Evolutionary conservation across 495 filamentous ascomycete genomes (phyloP).

Genomic region (Cercophora newfieldiana): DNA sequence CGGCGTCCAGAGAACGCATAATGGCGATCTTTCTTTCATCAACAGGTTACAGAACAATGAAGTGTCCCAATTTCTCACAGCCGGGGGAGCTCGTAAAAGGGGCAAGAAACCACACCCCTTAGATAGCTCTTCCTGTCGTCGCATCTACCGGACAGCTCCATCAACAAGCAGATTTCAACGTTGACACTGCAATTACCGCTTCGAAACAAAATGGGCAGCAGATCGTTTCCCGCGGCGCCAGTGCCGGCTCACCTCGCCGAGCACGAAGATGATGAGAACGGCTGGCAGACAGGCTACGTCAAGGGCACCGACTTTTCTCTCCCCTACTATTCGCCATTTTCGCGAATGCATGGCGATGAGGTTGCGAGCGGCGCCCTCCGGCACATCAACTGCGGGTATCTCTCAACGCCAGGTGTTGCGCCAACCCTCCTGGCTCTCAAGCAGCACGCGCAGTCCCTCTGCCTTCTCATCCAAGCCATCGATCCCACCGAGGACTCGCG

Average conservation of each 20-base stretch:
- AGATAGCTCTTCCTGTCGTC: background rate
- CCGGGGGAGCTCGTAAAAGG: background rate
- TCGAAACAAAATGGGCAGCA: background rate
- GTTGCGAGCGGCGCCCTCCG: slow-evolving; percentile 31
- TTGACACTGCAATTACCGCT: background rate
- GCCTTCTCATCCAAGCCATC: slow-evolving; percentile 48
- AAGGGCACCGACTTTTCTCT: slow-evolving; percentile 35
- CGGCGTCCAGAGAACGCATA: background rate
- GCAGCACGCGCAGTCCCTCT: slow-evolving; percentile 55
- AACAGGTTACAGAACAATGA: background rate
- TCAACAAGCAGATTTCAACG: background rate
- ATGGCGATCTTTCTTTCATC: background rate
- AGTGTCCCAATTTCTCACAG: background rate
- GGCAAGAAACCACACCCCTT: background rate
- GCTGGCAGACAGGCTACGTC: slow-evolving; percentile 49
- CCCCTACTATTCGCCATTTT: slow-evolving; percentile 34
- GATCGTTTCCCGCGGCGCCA: background rate
- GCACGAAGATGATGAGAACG: slow-evolving; percentile 43
- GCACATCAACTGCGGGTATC: slow-evolving; percentile 53
- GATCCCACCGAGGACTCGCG: slow-evolving; percentile 32
- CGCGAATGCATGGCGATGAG: slow-evolving; percentile 23
- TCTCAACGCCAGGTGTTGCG: slow-evolving; percentile 45
- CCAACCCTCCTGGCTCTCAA: slow-evolving; percentile 55
- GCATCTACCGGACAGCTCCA: background rate
- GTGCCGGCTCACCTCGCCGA: slow-evolving; percentile 30